Evolutionary conservation across 2,329 filamentous ascomycete genomes (phyloP), one percentile per base, ranked within the genome.

Genomic region (Colletotrichum camelliae): DNA sequence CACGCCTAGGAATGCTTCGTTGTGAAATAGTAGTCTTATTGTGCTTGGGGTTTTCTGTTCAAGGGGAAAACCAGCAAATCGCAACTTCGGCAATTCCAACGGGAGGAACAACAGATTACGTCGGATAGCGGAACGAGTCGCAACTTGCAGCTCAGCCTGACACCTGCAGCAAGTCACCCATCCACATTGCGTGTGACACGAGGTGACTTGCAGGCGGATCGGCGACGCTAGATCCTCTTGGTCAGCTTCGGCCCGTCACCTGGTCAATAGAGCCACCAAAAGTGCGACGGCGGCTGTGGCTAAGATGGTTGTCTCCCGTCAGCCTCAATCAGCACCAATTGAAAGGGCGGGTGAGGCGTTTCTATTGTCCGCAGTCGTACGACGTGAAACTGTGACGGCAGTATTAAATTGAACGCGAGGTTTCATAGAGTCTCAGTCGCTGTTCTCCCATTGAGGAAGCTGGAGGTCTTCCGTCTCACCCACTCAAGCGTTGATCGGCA

Each of bases 141-240:
- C 43, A 24, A 52, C 4, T 2, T 10, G 43, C 43, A 52, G 43
- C 43, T 21, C n/a, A 52, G 43, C 43, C 43, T 52, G 43, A 21
- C 43, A 52, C 6, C 43, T 21, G 43, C 43, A 52, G 43, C 43
- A 52, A 58, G 55, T 58, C 55, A 21, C 15, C 24, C 21, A 58
- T 29, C 27, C 27, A 27, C 24, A 27, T 58, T 58, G 55, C 55
- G 55, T 58, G 55, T 29, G 21, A 29, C 55, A 58, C 13, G 21
- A 61, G 29, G 31, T 24, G 58, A 35, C n/a, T 62, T 37, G 58
- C 58, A 62, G 58, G 7, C 27, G 29, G 79, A 73, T 81, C 66
- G 15, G 24, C 66, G 15, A 15, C 66, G 52, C 66, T 68, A 68
- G 35, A 13, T 68, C 31, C 21, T 57, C 21, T 58, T 68, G 33